Conservation (phyloP, 768 basidiomycete species). For the Fomitopsis pulvina region DNA sequence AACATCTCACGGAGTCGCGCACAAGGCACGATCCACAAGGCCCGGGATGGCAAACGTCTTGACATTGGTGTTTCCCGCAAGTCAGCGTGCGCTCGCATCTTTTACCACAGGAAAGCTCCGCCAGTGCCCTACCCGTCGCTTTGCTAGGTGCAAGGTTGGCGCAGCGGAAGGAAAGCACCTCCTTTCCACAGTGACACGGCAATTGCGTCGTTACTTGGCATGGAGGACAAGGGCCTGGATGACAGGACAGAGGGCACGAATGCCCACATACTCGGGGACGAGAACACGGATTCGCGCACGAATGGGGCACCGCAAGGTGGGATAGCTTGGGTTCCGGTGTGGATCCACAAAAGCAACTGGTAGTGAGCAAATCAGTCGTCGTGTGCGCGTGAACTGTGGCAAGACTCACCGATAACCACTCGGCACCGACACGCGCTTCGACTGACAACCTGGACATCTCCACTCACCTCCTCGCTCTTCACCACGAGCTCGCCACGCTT, state of each 20-base stretch:
- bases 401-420: conserved; percentile 49
- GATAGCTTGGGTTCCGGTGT: conserved; percentile 66
- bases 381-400: neutral
- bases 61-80: conserved; percentile 72
- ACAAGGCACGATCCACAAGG: conserved; percentile 60
- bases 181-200: conserved; percentile 73
- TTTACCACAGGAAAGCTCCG: conserved; percentile 31
- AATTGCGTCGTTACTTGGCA: conserved; percentile 75
- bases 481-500: conserved; percentile 68
- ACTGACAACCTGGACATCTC: conserved; percentile 93
- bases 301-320: conserved; percentile 68
- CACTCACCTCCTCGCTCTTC: conserved; percentile 71
- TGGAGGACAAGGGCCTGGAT: conserved; percentile 95
- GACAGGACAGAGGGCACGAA: conserved; percentile 78
- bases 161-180: conserved; percentile 53
- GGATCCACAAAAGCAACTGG: conserved; percentile 81
- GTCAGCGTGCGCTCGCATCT: conserved; percentile 39
- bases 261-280: conserved; percentile 66
- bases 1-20: conserved; percentile 56
- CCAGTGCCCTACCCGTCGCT: conserved; percentile 11
- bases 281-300: conserved; percentile 65
- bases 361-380: conserved; percentile 5
- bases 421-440: conserved; percentile 61
- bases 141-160: conserved; percentile 30
- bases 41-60: conserved; percentile 68